phyloP scores from a whole-genome alignment of 2,329 filamentous ascomycete genomes.

The Pyricularia sp. region DNA sequence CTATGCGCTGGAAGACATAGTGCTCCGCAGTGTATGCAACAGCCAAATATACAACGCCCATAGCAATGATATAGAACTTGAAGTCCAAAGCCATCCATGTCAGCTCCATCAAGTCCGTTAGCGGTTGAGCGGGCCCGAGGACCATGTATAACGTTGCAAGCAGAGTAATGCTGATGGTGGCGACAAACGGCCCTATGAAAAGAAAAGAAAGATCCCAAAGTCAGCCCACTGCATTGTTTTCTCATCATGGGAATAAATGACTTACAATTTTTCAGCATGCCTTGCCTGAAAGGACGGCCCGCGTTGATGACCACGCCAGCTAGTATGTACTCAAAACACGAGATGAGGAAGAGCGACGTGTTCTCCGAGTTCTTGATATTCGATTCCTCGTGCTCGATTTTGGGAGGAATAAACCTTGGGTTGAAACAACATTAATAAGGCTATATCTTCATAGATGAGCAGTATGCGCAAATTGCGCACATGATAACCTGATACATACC shows the following conservation, averaged over 20 bases:
- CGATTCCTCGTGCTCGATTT: conserved; percentile 61
- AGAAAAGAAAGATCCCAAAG: not conserved
- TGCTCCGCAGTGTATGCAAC: conserved; percentile 61
- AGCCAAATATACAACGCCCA: conserved; percentile 58
- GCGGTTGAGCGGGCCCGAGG: conserved; percentile 54
- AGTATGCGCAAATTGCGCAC: conserved; percentile 20
- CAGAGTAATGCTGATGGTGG: conserved; percentile 58
- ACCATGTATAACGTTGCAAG: conserved; percentile 68
- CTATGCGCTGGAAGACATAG: conserved; percentile 54
- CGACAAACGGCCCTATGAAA: conserved; percentile 62
- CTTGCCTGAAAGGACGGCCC: conserved; percentile 79
- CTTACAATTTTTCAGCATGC: conserved; percentile 66
- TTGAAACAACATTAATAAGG: not conserved
- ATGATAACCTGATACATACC: conserved; percentile 25
- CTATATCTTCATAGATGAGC: not conserved
- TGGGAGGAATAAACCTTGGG: conserved; percentile 62
- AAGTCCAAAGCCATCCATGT: conserved; percentile 64
- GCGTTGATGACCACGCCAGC: conserved; percentile 81
- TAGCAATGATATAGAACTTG: conserved; percentile 53
- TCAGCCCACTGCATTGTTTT: not conserved
- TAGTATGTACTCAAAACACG: conserved; percentile 90
- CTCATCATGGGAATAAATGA: conserved; percentile 7
- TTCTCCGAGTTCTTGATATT: conserved; percentile 91
- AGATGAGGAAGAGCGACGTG: conserved; percentile 76
- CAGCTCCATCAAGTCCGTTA: conserved; percentile 70